These are phyloP conservation scores for Cystofilobasidium macerans DNA, from an alignment of 768 basidiomycete genomes.

Conservation along the genomic window DNA sequence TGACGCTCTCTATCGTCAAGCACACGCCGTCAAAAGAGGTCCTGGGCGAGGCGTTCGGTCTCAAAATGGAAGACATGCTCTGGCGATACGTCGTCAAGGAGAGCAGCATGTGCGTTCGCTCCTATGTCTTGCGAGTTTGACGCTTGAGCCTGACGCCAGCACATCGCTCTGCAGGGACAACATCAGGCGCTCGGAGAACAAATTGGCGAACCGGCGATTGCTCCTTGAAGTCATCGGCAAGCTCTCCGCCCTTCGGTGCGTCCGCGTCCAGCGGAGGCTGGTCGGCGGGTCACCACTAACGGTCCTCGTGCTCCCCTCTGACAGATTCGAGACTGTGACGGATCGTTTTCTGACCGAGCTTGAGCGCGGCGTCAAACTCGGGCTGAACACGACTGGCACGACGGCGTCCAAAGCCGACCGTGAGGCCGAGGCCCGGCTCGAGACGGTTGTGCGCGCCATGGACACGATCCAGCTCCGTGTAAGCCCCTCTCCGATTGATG, in stretches of 20 bases:
- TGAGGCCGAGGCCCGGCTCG: conserved; percentile 69
- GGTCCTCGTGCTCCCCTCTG: no score
- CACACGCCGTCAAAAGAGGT: conserved; percentile 57
- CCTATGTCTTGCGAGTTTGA: not conserved
- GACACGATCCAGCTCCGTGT: conserved; percentile 75
- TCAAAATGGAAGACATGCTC: conserved; percentile 71
- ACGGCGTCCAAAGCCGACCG: conserved; percentile 32
- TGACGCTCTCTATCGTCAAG: conserved; percentile 64
- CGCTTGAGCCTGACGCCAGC: not conserved
- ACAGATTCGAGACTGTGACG: conserved; percentile 69
- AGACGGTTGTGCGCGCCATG: conserved; percentile 71
- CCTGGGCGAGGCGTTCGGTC: conserved; percentile 63
- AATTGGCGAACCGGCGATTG: conserved; percentile 66
- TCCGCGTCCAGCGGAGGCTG: conserved; percentile 12
- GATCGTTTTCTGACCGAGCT: conserved; percentile 79
- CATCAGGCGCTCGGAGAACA: conserved; percentile 57
- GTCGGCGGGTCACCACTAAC: conserved; percentile 1
- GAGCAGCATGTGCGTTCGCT: conserved; percentile 43
- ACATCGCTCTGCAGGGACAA: conserved; percentile 42
- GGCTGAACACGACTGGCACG: conserved; percentile 51
- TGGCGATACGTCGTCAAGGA: conserved; percentile 36
- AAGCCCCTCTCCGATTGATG: conserved; percentile 21
- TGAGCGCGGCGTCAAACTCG: conserved; percentile 47
- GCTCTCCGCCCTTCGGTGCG: conserved; percentile 66
- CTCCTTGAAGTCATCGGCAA: conserved; percentile 76